phyloP scores from a whole-genome alignment of 495 filamentous ascomycete genomes.

The Talaromyces proteolyticus region DNA sequence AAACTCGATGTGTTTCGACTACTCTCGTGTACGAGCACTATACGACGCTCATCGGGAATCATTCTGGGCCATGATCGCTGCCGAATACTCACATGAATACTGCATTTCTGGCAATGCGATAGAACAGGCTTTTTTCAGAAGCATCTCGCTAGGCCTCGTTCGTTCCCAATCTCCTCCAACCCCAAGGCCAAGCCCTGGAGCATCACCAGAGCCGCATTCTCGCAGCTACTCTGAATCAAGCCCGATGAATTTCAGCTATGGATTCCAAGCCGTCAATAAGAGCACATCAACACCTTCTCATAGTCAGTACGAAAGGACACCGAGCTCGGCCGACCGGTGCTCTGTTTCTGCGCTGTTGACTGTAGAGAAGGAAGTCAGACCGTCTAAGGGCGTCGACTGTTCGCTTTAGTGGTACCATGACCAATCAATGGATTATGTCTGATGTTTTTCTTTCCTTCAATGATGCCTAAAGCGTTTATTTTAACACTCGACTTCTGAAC shows the following conservation, averaged over 20 bases:
- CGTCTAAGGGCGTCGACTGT: no score
- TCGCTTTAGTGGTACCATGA: no score
- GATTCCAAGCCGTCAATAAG: constrained; percentile 6
- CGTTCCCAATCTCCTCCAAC: constrained; percentile 8
- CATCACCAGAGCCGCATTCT: constrained; percentile 1
- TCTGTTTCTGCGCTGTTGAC: constrained; percentile 9
- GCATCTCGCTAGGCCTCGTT: background rate
- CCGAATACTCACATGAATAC: constrained; percentile 53
- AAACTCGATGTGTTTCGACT: constrained; percentile 45
- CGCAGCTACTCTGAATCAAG: background rate
- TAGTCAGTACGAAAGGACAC: background rate
- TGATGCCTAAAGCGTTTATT: no score
- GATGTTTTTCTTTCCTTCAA: no score
- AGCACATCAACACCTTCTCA: background rate
- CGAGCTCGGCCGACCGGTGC: constrained; percentile 7
- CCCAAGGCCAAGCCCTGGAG: constrained; percentile 7
- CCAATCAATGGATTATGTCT: no score
- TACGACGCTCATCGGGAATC: constrained; percentile 62
- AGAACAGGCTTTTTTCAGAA: constrained; percentile 50
- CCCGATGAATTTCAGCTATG: background rate
- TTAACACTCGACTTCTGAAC: no score
- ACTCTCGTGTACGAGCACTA: constrained; percentile 58
- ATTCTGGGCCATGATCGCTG: constrained; percentile 68
- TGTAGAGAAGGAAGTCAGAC: constrained; percentile 7
- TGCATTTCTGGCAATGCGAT: constrained; percentile 57